A percentile compares a stretch with the other conserved stretches of the same genome.
phyloP scores from a whole-genome alignment of 2,329 filamentous ascomycete species.

The Sarocladiaceae sp. region DNA sequence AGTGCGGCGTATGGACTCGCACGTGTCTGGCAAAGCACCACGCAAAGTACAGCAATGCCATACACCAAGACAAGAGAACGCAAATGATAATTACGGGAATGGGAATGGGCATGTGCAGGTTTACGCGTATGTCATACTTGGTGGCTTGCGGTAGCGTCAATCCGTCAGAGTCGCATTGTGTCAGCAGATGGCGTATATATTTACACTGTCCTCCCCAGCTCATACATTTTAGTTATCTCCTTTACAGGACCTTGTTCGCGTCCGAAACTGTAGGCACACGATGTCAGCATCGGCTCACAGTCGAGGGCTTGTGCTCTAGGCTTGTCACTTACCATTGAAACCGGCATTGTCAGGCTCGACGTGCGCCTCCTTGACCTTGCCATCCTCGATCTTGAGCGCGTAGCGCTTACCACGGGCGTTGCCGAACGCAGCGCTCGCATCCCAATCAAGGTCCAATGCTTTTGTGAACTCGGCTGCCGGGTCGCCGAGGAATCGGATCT shows the following conservation, averaged over 20 bases:
- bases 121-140: too few species aligned
- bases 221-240: background rate
- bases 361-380: conserved; percentile 75
- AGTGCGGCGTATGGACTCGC: conserved; percentile 4
- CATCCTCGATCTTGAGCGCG: conserved; percentile 76
- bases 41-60: too few species aligned
- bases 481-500: conserved; percentile 90
- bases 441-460: conserved; percentile 78
- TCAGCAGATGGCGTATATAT: background rate
- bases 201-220: background rate
- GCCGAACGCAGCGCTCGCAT: conserved; percentile 74
- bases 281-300: background rate
- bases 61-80: too few species aligned
- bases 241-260: conserved; percentile 8
- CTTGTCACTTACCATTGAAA: conserved; percentile 62
- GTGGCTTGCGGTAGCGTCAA: background rate
- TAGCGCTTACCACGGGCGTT: conserved; percentile 83
- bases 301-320: background rate
- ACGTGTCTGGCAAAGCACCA: background rate
- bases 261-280: conserved; percentile 1
- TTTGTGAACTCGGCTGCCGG: conserved; percentile 76
- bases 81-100: too few species aligned
- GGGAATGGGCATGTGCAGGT: too few species aligned
- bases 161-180: background rate
- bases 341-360: conserved; percentile 89